These are phyloP conservation scores for Hsuehochloa calcarea DNA, from an alignment of 176 grass and related monocot genomes.

Conservation along the genomic window DNA sequence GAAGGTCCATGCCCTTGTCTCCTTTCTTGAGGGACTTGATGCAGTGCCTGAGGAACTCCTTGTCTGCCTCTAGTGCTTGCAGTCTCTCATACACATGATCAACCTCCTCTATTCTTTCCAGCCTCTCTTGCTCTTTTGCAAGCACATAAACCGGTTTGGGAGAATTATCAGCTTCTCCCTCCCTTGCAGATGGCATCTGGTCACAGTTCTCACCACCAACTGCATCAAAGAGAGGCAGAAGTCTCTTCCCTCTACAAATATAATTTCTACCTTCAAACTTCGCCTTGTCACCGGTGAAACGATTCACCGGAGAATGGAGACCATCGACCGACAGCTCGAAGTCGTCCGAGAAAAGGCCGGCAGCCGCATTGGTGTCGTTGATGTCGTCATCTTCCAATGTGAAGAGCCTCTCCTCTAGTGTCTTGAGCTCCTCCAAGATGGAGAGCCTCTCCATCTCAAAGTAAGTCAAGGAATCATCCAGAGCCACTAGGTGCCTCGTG, in stretches of 20 bases:
- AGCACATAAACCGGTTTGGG: slow-evolving; percentile 12
- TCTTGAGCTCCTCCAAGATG: slow-evolving; percentile 89
- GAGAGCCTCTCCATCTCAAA: slow-evolving; percentile 92
- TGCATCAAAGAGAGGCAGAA: slow-evolving; percentile 83
- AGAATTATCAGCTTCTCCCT: slow-evolving; percentile 6
- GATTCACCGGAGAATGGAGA: slow-evolving; percentile 14
- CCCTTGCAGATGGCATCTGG: slow-evolving; percentile 10
- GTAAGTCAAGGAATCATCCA: slow-evolving; percentile 82
- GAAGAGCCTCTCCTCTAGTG: slow-evolving; percentile 79
- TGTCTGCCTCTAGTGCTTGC: slow-evolving; percentile 87
- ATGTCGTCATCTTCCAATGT: slow-evolving; percentile 70
- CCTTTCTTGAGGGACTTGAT: slow-evolving; percentile 88
- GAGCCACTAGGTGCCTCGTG: slow-evolving; percentile 42
- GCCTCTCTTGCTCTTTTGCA: slow-evolving; percentile 54
- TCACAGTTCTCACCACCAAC: slow-evolving; percentile 45
- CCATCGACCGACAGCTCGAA: slow-evolving; percentile 29
- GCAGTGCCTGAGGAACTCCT: slow-evolving; percentile 95
- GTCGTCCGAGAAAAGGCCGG: slow-evolving; percentile 34
- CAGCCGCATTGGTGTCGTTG: slow-evolving; percentile 21
- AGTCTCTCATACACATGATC: slow-evolving; percentile 79
- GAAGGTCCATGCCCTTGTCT: slow-evolving; percentile 82
- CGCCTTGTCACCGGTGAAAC: slow-evolving; percentile 28
- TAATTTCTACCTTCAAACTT: slow-evolving; percentile 31
- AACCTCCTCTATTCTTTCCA: slow-evolving; percentile 73
- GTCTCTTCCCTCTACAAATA: slow-evolving; percentile 61